Percentiles rank a stretch among this genome's conserved stretches.
phyloP scores from a whole-genome alignment of 2,329 filamentous ascomycete genomes.

The Fusarium fujikuroi region DNA sequence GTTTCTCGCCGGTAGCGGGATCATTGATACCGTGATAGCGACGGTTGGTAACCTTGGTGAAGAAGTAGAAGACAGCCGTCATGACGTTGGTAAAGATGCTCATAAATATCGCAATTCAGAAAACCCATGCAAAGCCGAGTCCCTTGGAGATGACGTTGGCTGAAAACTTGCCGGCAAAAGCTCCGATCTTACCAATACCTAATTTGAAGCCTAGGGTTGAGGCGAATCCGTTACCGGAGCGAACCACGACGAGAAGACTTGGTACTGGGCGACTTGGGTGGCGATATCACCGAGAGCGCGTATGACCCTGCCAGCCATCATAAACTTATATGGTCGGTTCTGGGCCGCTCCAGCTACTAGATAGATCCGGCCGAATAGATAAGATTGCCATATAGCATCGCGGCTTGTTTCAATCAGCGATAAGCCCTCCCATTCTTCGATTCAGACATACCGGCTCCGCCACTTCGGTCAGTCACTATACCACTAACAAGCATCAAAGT shows the following conservation, averaged over 20 bases:
- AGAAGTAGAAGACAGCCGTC: conserved; percentile 63
- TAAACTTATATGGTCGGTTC: conserved; percentile 65
- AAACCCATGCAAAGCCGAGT: conserved; percentile 62
- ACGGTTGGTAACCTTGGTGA: conserved; percentile 50
- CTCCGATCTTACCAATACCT: conserved; percentile 65
- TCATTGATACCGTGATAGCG: conserved; percentile 26
- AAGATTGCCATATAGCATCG: conserved; percentile 62
- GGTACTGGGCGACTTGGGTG: conserved; percentile 71
- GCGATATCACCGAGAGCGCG: conserved; percentile 69
- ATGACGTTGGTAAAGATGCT: conserved; percentile 69
- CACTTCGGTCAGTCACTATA: conserved; percentile 65
- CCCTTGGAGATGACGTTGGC: conserved; percentile 66
- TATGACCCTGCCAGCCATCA: conserved; percentile 66
- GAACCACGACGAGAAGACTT: conserved; percentile 73
- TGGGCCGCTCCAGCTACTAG: conserved; percentile 64
- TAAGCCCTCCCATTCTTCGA: rapidly evolving
- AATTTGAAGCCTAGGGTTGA: conserved; percentile 70
- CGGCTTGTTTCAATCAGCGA: conserved; percentile 3
- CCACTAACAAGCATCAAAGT: conserved; percentile 64
- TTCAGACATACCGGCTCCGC: conserved; percentile 57
- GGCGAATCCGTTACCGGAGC: conserved; percentile 67
- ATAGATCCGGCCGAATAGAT: conserved; percentile 67
- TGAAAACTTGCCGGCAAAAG: conserved; percentile 67
- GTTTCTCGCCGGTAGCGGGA: conserved; percentile 64
- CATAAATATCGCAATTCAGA: conserved; percentile 70